Evolutionary conservation across 2,329 filamentous ascomycete genomes (phyloP).

Genomic region (Exophiala phaeomuriformis): DNA sequence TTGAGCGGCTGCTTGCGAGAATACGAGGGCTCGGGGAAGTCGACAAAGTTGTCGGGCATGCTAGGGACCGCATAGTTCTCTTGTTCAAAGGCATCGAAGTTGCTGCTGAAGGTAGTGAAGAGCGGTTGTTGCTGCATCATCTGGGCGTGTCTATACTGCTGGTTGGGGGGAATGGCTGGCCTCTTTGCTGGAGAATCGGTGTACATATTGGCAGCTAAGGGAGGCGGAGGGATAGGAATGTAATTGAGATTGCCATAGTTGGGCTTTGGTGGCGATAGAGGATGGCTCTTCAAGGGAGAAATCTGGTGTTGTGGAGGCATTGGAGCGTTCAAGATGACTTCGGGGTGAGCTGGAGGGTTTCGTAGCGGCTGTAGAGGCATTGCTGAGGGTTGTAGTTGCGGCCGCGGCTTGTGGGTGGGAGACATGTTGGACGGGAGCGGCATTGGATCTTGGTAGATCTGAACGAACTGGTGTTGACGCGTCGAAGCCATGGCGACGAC

Average conservation of each 20-base stretch:
- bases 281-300: slow-evolving; percentile 57
- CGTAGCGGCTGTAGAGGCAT: slow-evolving; percentile 37
- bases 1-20: slow-evolving; percentile 43
- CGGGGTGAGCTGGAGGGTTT: slow-evolving; percentile 43
- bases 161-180: slow-evolving; percentile 30
- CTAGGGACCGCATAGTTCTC: slow-evolving; percentile 43
- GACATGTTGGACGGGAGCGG: slow-evolving; percentile 35
- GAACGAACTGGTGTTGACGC: slow-evolving; percentile 42
- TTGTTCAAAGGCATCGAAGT: slow-evolving; percentile 38
- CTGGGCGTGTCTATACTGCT: slow-evolving; percentile 34
- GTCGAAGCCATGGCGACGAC: slow-evolving; percentile 26
- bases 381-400: slow-evolving; percentile 47
- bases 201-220: slow-evolving; percentile 36
- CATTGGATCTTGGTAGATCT: slow-evolving; percentile 53
- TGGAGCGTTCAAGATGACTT: slow-evolving; percentile 60
- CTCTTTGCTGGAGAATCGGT: slow-evolving; percentile 46
- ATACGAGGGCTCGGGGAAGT: slow-evolving; percentile 43
- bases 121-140: slow-evolving; percentile 34
- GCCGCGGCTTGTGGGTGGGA: slow-evolving; percentile 31
- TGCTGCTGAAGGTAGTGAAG: slow-evolving; percentile 45
- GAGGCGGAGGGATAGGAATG: slow-evolving; percentile 52
- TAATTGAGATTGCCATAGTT: slow-evolving; percentile 53
- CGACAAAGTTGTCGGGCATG: slow-evolving; percentile 40
- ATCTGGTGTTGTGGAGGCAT: slow-evolving; percentile 35
- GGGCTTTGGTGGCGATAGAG: slow-evolving; percentile 55